Conservation (phyloP, 768 basidiomycete genomes). For the Pulveroboletus sp. region DNA sequence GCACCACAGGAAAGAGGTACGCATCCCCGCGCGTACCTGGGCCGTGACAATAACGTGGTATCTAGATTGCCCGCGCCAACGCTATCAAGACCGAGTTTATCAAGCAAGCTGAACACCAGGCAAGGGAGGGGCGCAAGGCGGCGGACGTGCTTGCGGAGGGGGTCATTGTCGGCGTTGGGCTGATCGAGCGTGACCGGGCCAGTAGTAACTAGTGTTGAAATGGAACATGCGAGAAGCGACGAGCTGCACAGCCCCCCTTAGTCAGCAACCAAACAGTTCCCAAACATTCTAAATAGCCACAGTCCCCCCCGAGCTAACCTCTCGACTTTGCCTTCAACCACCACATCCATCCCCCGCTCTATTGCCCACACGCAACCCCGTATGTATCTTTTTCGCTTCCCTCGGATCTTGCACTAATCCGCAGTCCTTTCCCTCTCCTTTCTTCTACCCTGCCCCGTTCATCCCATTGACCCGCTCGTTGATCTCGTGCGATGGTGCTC, state of each 20-base stretch:
- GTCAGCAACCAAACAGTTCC: constrained; percentile 38
- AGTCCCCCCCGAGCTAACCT: constrained; percentile 8
- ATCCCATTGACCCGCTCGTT: constrained; percentile 9
- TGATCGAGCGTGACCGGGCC: constrained; percentile 56
- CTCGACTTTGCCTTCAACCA: constrained; percentile 29
- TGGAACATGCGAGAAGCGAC: constrained; percentile 11
- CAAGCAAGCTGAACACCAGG: constrained; percentile 60
- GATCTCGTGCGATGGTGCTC: constrained; percentile 39
- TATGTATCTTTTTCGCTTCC: constrained; percentile 5
- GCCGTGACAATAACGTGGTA: not conserved
- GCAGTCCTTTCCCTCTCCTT: not conserved
- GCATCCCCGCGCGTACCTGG: constrained; percentile 15
- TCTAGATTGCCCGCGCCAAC: constrained; percentile 63
- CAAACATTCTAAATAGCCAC: constrained; percentile 39
- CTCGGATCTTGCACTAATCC: not conserved
- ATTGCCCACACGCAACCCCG: constrained; percentile 1
- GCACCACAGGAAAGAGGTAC: constrained; percentile 85
- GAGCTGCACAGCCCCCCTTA: constrained; percentile 18
- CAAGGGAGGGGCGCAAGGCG: constrained; percentile 67
- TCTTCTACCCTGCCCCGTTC: not conserved
- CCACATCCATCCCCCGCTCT: constrained; percentile 10
- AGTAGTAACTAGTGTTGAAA: not conserved
- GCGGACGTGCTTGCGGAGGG: constrained; percentile 73
- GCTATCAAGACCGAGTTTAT: constrained; percentile 70
- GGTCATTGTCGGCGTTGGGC: constrained; percentile 70